These are phyloP conservation scores for Papilionanthe hybrid DNA, from an alignment of 116 monocot genomes.

Conservation along the genomic window DNA sequence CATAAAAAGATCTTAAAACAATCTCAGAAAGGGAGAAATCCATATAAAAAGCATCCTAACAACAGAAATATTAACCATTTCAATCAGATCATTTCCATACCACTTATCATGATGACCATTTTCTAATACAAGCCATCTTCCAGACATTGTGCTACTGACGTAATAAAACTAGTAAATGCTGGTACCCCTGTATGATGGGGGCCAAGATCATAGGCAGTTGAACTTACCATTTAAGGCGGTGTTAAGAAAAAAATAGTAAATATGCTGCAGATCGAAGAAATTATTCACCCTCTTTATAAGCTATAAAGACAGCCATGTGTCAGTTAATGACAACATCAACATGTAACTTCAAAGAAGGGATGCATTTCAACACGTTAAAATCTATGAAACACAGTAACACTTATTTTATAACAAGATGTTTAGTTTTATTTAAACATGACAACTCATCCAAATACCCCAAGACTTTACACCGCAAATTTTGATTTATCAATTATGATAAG, in stretches of 20 bases:
- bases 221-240: constrained; percentile 20
- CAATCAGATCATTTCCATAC: constrained; percentile 36
- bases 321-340: background rate
- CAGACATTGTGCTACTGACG: constrained; percentile 58
- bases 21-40: background rate
- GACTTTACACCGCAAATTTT: background rate
- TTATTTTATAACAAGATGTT: background rate
- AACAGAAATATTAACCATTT: constrained; percentile 43
- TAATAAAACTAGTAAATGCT: constrained; percentile 88
- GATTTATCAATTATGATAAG: too few species aligned
- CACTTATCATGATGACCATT: constrained; percentile 46
- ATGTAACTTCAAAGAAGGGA: background rate
- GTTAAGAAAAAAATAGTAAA: background rate
- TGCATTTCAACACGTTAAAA: background rate
- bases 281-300: background rate
- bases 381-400: background rate
- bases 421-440: background rate
- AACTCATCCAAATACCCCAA: background rate
- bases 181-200: constrained; percentile 85
- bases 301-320: background rate
- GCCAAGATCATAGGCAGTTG: constrained; percentile 78
- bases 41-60: background rate
- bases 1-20: background rate
- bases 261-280: background rate
- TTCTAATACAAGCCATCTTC: constrained; percentile 62